Percentiles rank a stretch among this genome's conserved stretches.
phyloP scores from a whole-genome alignment of 371 early-diverging fungal genomes.

The Mortierella sp. region DNA sequence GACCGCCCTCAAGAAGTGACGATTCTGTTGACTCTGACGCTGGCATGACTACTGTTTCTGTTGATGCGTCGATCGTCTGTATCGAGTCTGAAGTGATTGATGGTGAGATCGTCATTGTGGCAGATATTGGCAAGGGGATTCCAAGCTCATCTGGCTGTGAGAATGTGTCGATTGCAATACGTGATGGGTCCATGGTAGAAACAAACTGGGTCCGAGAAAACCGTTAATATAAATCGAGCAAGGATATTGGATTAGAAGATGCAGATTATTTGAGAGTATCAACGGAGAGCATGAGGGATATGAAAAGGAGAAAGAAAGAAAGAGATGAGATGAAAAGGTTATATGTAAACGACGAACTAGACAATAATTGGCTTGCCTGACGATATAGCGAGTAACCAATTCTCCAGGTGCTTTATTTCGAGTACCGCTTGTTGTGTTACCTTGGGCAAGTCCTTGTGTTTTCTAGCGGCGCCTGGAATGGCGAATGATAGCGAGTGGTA shows the following conservation, averaged over 20 bases:
- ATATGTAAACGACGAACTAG: too few relatives aligned
- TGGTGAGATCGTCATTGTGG: neutral
- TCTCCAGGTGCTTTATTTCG: neutral
- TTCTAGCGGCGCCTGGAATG: constrained; percentile 9
- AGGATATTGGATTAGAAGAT: too few relatives aligned
- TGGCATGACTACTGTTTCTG: neutral
- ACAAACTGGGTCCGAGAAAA: too few relatives aligned
- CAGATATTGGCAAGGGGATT: neutral
- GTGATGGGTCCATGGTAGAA: neutral
- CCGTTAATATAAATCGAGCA: neutral
- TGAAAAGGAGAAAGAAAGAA: neutral
- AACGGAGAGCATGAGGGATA: neutral
- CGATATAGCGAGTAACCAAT: too few relatives aligned
- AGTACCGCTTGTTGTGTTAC: neutral
- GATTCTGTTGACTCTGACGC: neutral
- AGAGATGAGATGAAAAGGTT: neutral
- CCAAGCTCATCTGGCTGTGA: neutral
- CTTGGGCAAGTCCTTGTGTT: neutral
- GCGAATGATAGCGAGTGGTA: neutral
- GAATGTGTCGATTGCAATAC: neutral
- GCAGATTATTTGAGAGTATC: neutral
- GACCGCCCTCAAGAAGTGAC: constrained; percentile 29
- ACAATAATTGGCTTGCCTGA: too few relatives aligned
- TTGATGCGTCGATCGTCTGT: neutral
- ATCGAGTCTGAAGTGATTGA: neutral